Conservation (phyloP, 495 filamentous ascomycete species). For the Penicillium bialowiezense region DNA sequence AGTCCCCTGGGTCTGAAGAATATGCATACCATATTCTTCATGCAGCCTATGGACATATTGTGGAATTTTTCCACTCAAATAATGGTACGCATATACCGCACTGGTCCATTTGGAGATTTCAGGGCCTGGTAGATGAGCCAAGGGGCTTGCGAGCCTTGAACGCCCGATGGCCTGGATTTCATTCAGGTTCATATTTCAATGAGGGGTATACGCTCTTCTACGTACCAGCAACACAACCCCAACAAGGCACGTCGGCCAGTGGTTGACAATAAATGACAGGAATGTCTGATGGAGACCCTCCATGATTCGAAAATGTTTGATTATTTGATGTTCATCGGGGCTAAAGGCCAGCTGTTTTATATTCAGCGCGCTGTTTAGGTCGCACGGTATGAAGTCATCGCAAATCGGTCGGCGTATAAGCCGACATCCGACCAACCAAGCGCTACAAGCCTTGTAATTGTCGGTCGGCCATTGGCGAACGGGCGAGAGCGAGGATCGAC, state of each 20-base stretch:
- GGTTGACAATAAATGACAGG: background rate
- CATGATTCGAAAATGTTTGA: too few relatives aligned
- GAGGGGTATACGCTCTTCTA: background rate
- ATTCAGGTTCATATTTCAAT: background rate
- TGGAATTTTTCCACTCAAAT: constrained; percentile 26
- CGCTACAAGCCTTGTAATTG: background rate
- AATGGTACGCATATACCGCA: constrained; percentile 27
- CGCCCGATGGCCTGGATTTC: constrained; percentile 7
- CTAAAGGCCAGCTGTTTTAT: too few relatives aligned
- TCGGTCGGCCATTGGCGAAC: constrained; percentile 9
- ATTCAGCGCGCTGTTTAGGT: too few relatives aligned
- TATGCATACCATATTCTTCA: constrained; percentile 35
- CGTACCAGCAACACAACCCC: background rate
- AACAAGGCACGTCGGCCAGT: background rate
- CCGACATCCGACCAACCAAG: background rate
- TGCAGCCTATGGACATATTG: constrained; percentile 43
- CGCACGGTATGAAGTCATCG: background rate
- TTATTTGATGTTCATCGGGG: too few relatives aligned
- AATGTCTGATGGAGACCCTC: background rate
- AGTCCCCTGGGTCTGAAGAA: background rate
- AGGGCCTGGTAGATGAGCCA: constrained; percentile 21
- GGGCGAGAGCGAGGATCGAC: constrained; percentile 8
- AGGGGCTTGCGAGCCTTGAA: constrained; percentile 12
- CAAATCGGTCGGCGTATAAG: background rate
- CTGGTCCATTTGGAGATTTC: constrained; percentile 36